Base-by-base conservation (phyloP, 2,329 filamentous ascomycete genomes). In the Fusarium musae region DNA sequence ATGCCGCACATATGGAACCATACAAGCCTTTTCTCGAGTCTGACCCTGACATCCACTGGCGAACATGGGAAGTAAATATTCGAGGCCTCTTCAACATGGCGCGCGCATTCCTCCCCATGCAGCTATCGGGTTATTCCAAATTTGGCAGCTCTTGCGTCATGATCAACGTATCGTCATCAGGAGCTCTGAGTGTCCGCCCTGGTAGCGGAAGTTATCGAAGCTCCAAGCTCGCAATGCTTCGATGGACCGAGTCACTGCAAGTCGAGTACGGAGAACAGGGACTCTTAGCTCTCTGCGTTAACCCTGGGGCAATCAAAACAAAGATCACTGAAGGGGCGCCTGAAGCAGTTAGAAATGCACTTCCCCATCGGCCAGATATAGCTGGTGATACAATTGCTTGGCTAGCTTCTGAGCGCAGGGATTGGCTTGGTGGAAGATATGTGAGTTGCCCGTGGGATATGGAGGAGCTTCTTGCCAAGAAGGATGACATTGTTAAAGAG, bases 221-320 rank as follows among this genome's bases (percentile, higher is more conserved):
- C 28, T 49, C 46, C 7, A 49, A 49, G 10, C 46, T n/a, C 2
- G 46, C 46, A 9, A 21, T 49, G 7, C 21, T 32, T 9, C 46
- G 46, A n/a, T 32, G 46, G 46, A 49, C 46, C 0, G 28, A 49
- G 46, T 49, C 28, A 3, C 21, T 49, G 1, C 46, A 49, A n/a
- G 13, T 6, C 0, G 28, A 32, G 10, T 49, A 49, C 2, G 15
- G 28, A 6, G 28, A 32, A 1, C 28, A 32, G 15, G 46, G 46
- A 0, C 46, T 49, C 4, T 4, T 32, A 0, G 19, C 28, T 0
- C 10, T 32, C 10, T 49, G 46, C 1, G 46, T 49, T 0, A n/a
- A 49, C 3, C 46, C 46, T 0, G 28, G 28, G 6, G 46, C 46
- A 4, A 32, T 49, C 0, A 49, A 49, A 49, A 49, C 28, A 17